Conservation (phyloP, 23 red algal species). For the Gracilaria caudata region DNA sequence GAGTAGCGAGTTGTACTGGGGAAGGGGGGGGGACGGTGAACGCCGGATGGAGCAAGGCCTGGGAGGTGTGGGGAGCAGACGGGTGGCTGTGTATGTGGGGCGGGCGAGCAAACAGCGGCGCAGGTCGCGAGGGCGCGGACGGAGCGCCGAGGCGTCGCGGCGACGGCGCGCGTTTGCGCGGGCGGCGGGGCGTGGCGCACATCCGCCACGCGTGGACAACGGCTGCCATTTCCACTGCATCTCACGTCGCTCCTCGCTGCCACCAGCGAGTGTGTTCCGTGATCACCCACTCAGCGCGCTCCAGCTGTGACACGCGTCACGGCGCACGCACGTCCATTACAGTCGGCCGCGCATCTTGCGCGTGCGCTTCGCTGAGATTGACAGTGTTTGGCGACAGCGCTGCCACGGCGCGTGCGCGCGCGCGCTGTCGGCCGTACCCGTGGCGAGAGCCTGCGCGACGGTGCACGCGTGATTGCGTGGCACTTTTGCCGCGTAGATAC, state of each 20-base stretch:
- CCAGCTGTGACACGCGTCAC: slow-evolving; percentile 21
- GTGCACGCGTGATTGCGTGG: too few relatives aligned
- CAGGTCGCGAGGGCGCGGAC: neutral
- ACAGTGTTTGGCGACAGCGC: too few relatives aligned
- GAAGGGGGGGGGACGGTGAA: neutral
- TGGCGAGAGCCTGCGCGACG: too few relatives aligned
- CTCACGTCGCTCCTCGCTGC: slow-evolving; percentile 14
- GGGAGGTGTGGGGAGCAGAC: neutral
- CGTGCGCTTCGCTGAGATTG: too few relatives aligned
- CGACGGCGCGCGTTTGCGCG: neutral
- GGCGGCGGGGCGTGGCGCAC: neutral
- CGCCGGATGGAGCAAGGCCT: neutral
- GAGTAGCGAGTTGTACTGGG: too few relatives aligned
- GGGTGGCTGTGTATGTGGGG: neutral
- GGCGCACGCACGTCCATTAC: slow-evolving; percentile 19
- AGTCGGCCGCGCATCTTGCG: slow-evolving; percentile 8
- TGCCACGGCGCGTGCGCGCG: neutral
- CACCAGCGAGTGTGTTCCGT: neutral
- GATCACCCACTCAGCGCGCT: neutral
- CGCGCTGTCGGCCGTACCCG: too few relatives aligned
- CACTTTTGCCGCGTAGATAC: too few relatives aligned
- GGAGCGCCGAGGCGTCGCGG: neutral
- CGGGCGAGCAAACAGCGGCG: neutral
- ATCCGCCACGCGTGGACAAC: neutral
- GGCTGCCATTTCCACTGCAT: neutral